Conservation (phyloP, 2,329 filamentous ascomycete species). For the Beauveria rudraprayagi region DNA sequence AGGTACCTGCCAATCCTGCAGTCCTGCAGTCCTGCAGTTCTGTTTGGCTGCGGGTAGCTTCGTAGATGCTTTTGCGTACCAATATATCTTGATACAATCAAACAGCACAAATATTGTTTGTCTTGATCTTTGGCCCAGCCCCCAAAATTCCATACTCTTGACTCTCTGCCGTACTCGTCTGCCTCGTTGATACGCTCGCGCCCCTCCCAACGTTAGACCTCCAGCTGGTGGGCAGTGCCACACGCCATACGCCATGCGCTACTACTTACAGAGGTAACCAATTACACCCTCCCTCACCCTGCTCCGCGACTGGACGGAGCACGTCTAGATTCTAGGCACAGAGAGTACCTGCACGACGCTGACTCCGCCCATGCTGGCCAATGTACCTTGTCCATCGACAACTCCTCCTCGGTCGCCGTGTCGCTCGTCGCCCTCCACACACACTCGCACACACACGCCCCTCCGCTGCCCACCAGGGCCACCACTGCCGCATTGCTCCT, state of each 20-base stretch:
- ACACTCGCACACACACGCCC: constrained; percentile 13
- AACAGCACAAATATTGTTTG: not conserved
- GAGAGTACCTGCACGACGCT: not conserved
- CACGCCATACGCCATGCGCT: constrained; percentile 10
- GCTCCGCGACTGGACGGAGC: not conserved
- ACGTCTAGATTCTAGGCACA: not conserved
- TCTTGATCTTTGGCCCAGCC: not conserved
- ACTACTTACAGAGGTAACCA: not conserved
- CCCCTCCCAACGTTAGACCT: not conserved
- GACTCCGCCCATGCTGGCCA: not conserved
- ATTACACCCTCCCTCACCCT: not conserved
- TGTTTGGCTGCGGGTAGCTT: too few species aligned
- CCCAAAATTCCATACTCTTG: not conserved
- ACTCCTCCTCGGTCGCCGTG: constrained; percentile 13
- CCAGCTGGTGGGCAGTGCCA: constrained; percentile 3
- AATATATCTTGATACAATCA: not conserved
- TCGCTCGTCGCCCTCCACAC: constrained; percentile 13
- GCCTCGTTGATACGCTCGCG: constrained; percentile 3
- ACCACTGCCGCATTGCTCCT: constrained; percentile 20
- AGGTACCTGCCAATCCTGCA: not conserved
- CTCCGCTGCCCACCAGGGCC: constrained; percentile 15
- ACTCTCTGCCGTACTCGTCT: not conserved
- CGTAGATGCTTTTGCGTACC: not conserved
- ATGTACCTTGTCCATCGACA: not conserved
- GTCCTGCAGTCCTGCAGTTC: not conserved